Base-by-base conservation (phyloP, 805 yeast genomes). In the Danielozyma ontarioensis region DNA sequence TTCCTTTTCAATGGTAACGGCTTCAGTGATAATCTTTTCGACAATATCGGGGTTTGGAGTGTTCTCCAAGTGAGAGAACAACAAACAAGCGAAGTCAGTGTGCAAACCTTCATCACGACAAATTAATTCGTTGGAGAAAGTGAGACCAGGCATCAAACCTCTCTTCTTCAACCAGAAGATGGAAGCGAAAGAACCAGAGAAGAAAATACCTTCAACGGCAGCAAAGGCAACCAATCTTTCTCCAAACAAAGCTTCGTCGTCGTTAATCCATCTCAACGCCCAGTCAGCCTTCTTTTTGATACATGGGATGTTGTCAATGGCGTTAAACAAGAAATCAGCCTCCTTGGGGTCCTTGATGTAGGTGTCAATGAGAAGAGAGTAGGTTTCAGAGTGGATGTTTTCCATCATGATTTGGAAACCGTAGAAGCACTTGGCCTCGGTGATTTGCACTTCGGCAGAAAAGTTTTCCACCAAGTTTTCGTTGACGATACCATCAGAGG, bases 381-480 rank as follows among this genome's bases (percentile, higher is more conserved):
- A 90, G 29, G 97, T 93, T 71, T 90, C 98, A 16, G 96, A 82
- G 66, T 90, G 98, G 57, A 90, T 93, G 74, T 93, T 90, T 71
- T 90, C 98, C 90, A 93, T 93, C 97, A 89, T 89, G 65, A 90
- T 93, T 72, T 90, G 98, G 85, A 93, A 90, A 30, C 98, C 98
- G 63, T 90, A 90, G 74, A 90, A 93, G 64, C 96, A 89, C 65
- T 90, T 89, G 53, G 97, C 98, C 72, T 90, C 98, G 36, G 98
- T 93, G 45, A 86, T 68, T 66, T 89, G 96, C 40, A 93, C 97
- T 68, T 90, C 97, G 45, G 96, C 95, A 37, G 95, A 82, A 70
- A 90, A 90, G 61, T 95, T 89, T 68, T 90, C 97, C 42, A 90
- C 96, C 60, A 90, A 76, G 68, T 90, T 90, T 71, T 90, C 98